Evolutionary conservation across 495 filamentous ascomycete species (phyloP).

Genomic region (Lasiosphaeria hispida): DNA sequence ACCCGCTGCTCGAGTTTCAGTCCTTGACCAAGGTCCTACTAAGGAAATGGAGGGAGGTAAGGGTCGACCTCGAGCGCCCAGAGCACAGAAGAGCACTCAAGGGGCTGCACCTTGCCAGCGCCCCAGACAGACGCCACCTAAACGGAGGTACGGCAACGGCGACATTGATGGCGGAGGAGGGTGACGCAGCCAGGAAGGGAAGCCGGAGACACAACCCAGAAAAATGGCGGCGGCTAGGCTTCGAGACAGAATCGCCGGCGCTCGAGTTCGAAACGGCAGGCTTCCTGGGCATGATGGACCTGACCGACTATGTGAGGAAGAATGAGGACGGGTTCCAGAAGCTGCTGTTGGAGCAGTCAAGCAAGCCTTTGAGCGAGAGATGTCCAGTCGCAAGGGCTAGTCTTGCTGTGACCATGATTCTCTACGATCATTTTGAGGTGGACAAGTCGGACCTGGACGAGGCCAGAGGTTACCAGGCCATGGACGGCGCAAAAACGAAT

Average conservation of each 20-base stretch:
- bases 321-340: constrained; percentile 92
- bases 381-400: constrained; percentile 89
- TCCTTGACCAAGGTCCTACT: constrained; percentile 85
- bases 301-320: constrained; percentile 88
- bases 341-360: constrained; percentile 84
- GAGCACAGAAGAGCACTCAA: constrained; percentile 89
- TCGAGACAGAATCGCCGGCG: constrained; percentile 83
- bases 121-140: constrained; percentile 53
- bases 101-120: constrained; percentile 78
- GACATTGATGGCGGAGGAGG: constrained; percentile 17
- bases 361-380: constrained; percentile 64
- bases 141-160: constrained; percentile 27
- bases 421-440: constrained; percentile 95
- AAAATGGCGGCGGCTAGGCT: constrained; percentile 91
- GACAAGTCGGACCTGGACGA: constrained; percentile 85
- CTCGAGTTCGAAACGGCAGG: constrained; percentile 82
- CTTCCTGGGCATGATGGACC: constrained; percentile 95
- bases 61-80: constrained; percentile 77
- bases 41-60: constrained; percentile 84
- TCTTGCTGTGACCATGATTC: constrained; percentile 77
- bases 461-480: constrained; percentile 66
- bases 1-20: constrained; percentile 93
- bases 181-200: constrained; percentile 44
- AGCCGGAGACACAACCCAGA: constrained; percentile 77
- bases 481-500: constrained; percentile 75